A percentile compares a stretch with the other conserved stretches of the same genome.
Evolutionary conservation across 495 filamentous ascomycete genomes (phyloP).

Genomic region (Annulohypoxylon moriforme): DNA sequence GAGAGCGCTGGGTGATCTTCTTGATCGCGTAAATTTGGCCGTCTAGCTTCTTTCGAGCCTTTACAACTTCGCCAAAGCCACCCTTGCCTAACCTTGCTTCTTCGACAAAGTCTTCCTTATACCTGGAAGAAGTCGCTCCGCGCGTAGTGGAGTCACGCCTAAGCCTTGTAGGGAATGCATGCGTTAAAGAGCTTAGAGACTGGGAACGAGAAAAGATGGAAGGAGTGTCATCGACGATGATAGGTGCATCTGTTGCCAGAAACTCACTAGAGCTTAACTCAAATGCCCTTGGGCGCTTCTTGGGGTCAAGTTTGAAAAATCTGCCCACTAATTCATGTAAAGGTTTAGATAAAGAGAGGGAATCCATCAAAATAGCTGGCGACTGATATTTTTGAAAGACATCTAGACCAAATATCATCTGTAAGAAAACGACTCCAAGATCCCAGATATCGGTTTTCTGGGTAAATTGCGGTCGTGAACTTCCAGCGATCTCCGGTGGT

Average conservation of each 20-base stretch:
- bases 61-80: constrained; percentile 97
- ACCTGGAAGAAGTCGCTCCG: constrained; percentile 69
- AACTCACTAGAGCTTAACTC: constrained; percentile 92
- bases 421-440: constrained; percentile 86
- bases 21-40: constrained; percentile 95
- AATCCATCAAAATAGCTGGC: constrained; percentile 74
- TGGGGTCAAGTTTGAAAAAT: constrained; percentile 83
- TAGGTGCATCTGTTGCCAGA: constrained; percentile 69
- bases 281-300: constrained; percentile 87
- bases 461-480: constrained; percentile 66
- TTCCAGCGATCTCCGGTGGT: constrained; percentile 79
- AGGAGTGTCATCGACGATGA: constrained; percentile 59
- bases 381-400: constrained; percentile 81
- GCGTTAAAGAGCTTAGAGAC: constrained; percentile 54
- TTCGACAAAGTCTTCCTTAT: constrained; percentile 89
- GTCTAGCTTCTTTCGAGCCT: constrained; percentile 93
- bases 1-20: constrained; percentile 87
- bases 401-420: constrained; percentile 92
- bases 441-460: constrained; percentile 96
- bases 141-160: constrained; percentile 64
- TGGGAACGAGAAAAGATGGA: constrained; percentile 47
- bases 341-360: constrained; percentile 71
- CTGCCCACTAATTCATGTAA: constrained; percentile 81
- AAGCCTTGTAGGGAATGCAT: constrained; percentile 52
- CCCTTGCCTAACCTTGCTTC: constrained; percentile 89